Evolutionary conservation across 306 rosid species (phyloP), one percentile per base, ranked within the genome.

Genomic region (Medicago ruthenica): DNA sequence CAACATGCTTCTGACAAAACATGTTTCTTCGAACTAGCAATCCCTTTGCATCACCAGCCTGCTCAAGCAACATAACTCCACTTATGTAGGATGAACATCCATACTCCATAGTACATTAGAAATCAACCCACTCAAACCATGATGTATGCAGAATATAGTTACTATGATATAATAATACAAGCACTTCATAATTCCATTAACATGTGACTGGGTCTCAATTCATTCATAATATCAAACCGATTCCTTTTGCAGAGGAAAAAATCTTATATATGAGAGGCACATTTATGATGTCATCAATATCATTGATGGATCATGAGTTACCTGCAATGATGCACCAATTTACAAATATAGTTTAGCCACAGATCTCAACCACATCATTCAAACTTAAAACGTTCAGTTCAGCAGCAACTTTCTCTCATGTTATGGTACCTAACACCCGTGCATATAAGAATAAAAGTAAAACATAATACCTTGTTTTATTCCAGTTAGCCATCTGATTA

Each of bases 381-480:
- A 71, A 27, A n/a, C 42, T 75, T 3, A 41, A 18, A 58, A 60
- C 21, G 11, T 44, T 47, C 14, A 40, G 6, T 41, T 42, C 13
- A 42, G 6, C 34, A 55, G 50, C 10, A 16, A 54, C 27, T 37
- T 36, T 21, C 31, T 58, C 64, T 66, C 34, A 22, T 54, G 27
- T 69, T 74, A 69, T 24, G 74, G 11, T 15, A n/a, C 40, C 12
- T 50, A 76, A 47, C 37, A 67, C 1, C 7, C 24, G 48, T 9
- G 8, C 41, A 67, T 10, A 34, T 40, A 44, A 15, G 20, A 67
- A 42, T 21, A 18, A 76, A 22, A 18, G 16, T 7, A 73, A 48
- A 57, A 78, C 20, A 51, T 5, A 31, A 68, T 86, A 95, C 99
- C 99, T 92, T 90, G 93, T 39, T 88, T 86, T 86, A 70, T 85